Evolutionary conservation across 495 filamentous ascomycete species (phyloP), one percentile per base, ranked within the genome.

Genomic region (Neurospora sp.): DNA sequence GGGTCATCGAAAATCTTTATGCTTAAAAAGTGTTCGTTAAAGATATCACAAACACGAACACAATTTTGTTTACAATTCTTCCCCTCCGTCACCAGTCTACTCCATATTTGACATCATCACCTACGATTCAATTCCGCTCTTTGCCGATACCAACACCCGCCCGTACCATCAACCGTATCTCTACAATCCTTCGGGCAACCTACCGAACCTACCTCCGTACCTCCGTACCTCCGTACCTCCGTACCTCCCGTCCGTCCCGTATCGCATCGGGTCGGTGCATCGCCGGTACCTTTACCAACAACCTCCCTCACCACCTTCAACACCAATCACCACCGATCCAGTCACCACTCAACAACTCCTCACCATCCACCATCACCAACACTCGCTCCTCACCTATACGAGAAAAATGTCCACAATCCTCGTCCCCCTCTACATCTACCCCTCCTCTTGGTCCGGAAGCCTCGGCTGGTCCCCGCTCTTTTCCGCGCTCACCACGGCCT

Each of bases 371-470:
- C 3, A 31, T 0, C 31, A 4, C 3, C 31, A 31, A 31, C 31
- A 31, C 31, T 8, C n/a, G 0, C 8, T 20, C 20, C 44, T 22
- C 44, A 47, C n/a, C 45, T 12, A 53, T 53, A 53, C 45, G 45
- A 53, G 10, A 61, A 61, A 61, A 35, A 61, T 61, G 53, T 61
- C 53, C 27, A 61, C 53, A 35, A 70, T 88, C 44, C 80, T 88
- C 69, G 80, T 89, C 31, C 87, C 87, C 70, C 84, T 89, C 45
- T 89, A 89, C 80, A 82, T 87, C 68, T 89, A 89, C 76, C 87
- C 87, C 65, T 74, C 78, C 22, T 31, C 5, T 0, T 35, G 35
- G 35, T 27, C 78, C 83, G n/a, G 3, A 31, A 31, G 79, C 77
- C 35, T 82, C 86, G 47, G 47, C 38, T 89, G 87, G 87, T 74